Conservation (phyloP, 1,284 basidiomycete genomes). For the Boletellus sp. region DNA sequence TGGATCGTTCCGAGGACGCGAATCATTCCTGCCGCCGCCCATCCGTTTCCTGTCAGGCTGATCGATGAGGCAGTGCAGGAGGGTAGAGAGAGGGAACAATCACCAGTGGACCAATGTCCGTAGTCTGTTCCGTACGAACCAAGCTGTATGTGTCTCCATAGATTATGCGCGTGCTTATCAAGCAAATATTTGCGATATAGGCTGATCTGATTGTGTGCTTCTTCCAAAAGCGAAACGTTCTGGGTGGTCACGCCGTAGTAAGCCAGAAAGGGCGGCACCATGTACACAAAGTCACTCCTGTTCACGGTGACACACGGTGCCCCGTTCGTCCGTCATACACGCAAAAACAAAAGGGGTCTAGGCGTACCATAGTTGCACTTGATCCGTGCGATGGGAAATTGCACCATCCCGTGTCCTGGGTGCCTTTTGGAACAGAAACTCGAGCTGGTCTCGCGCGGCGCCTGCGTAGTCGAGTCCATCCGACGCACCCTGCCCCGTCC, state of each 20-base stretch:
- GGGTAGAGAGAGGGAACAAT: constrained; percentile 5
- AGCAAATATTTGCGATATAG: constrained; percentile 69
- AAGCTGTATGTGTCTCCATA: constrained; percentile 71
- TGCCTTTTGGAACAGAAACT: constrained; percentile 64
- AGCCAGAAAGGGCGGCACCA: constrained; percentile 91
- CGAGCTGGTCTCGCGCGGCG: constrained; percentile 70
- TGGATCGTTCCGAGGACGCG: constrained; percentile 77
- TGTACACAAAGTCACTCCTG: constrained; percentile 79
- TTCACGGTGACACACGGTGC: background rate
- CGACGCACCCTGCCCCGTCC: constrained; percentile 46
- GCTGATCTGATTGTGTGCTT: constrained; percentile 76
- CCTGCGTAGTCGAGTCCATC: constrained; percentile 54
- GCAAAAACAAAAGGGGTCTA: background rate
- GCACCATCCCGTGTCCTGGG: constrained; percentile 74
- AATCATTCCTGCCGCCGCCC: constrained; percentile 83
- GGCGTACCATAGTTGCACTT: constrained; percentile 69
- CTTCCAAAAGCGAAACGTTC: constrained; percentile 65
- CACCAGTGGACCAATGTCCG: constrained; percentile 76
- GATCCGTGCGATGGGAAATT: constrained; percentile 69
- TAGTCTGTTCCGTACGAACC: constrained; percentile 50
- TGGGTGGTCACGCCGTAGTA: constrained; percentile 75
- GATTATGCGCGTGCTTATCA: constrained; percentile 43
- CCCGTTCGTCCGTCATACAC: too few species aligned
- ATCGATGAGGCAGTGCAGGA: background rate
- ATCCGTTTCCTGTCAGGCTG: constrained; percentile 63